Evolutionary conservation across 2,329 filamentous ascomycete genomes (phyloP).

Genomic region (Pseudocercospora ulei): DNA sequence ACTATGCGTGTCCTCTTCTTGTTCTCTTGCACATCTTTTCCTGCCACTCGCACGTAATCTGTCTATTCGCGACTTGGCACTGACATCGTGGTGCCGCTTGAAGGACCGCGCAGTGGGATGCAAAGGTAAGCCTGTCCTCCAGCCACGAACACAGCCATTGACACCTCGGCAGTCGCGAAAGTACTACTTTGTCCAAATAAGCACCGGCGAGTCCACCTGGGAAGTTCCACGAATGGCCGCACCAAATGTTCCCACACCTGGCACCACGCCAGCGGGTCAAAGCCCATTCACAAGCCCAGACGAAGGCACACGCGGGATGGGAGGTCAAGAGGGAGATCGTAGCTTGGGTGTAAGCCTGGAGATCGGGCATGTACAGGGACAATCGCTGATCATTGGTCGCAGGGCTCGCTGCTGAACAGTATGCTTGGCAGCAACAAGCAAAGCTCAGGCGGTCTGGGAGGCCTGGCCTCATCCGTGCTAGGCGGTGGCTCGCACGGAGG

Average conservation of each 20-base stretch:
- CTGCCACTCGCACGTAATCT: conserved; percentile 9
- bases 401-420: conserved; percentile 27
- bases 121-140: conserved; percentile 29
- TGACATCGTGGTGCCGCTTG: conserved; percentile 28
- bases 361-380: background rate
- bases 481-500: conserved; percentile 20
- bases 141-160: conserved; percentile 11
- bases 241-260: conserved; percentile 35
- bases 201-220: conserved; percentile 38
- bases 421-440: conserved; percentile 31
- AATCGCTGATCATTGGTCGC: conserved; percentile 15
- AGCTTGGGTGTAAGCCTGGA: conserved; percentile 27
- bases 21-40: conserved; percentile 13
- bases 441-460: conserved; percentile 21
- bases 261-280: conserved; percentile 33
- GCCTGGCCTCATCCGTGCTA: conserved; percentile 21
- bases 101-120: conserved; percentile 39
- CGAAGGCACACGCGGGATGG: conserved; percentile 25
- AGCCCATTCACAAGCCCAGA: conserved; percentile 33
- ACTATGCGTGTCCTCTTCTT: conserved; percentile 14
- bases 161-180: conserved; percentile 33
- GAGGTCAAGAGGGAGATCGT: conserved; percentile 29
- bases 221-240: conserved; percentile 35
- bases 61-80: conserved; percentile 28
- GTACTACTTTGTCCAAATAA: conserved; percentile 39